These are phyloP conservation scores for Aurifilum marmelostoma DNA, from an alignment of 2,329 filamentous ascomycete genomes.

Conservation along the genomic window DNA sequence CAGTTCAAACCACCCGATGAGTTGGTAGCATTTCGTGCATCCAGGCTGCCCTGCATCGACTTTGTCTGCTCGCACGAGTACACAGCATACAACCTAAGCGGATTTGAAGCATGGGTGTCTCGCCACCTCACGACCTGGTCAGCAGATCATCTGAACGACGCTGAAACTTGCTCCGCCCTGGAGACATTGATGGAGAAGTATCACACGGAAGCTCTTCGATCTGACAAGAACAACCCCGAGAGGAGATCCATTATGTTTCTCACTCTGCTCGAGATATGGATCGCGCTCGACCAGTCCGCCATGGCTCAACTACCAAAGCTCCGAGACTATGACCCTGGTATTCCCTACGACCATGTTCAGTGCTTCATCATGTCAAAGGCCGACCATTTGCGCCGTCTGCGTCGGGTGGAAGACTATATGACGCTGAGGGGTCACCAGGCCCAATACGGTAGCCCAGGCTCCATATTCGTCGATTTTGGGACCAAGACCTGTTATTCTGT, in stretches of 20 bases:
- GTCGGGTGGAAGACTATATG: conserved; percentile 52
- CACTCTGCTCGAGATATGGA: conserved; percentile 61
- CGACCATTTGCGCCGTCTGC: conserved; percentile 50
- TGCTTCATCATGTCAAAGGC: conserved; percentile 49
- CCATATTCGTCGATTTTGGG: conserved; percentile 45
- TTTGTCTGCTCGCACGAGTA: neutral
- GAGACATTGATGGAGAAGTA: conserved; percentile 40
- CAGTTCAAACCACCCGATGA: neutral
- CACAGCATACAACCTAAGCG: neutral
- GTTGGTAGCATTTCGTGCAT: neutral
- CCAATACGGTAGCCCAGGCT: conserved; percentile 30
- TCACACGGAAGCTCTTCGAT: conserved; percentile 31
- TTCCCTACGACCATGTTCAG: conserved; percentile 46
- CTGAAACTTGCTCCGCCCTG: neutral
- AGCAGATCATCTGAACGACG: too few relatives aligned
- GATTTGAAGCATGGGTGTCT: conserved; percentile 8
- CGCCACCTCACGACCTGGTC: neutral
- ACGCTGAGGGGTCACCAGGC: conserved; percentile 35
- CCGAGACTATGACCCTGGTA: conserved; percentile 48
- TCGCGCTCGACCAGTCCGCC: conserved; percentile 56
- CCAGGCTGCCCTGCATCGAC: neutral
- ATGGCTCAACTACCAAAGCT: conserved; percentile 45
- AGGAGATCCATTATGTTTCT: conserved; percentile 58
- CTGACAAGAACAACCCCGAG: conserved; percentile 49
- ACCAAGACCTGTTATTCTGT: conserved; percentile 47